Evolutionary conservation across 805 yeast species (phyloP).

Genomic region (Cyberlindnera xylosilytica): DNA sequence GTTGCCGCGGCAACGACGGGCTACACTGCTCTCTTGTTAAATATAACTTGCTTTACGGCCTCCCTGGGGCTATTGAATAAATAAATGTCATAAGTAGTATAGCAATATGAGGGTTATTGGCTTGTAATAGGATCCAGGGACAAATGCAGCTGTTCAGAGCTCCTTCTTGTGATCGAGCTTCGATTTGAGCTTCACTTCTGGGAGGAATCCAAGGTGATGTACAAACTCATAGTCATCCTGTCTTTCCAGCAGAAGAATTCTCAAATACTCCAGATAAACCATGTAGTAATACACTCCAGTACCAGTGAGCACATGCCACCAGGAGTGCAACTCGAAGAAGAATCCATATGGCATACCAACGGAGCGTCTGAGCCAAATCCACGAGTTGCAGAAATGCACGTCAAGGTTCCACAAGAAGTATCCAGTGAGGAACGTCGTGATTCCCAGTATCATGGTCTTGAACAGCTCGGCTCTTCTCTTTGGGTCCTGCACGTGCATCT

Average conservation of each 20-base stretch:
- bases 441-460: constrained; percentile 56
- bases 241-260: constrained; percentile 60
- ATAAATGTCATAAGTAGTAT: no score
- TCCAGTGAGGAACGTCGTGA: constrained; percentile 64
- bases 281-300: constrained; percentile 84
- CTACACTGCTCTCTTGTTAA: no score
- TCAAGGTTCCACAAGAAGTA: constrained; percentile 88
- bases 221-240: constrained; percentile 53
- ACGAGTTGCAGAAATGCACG: constrained; percentile 66
- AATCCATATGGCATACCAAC: constrained; percentile 85
- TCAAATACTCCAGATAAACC: constrained; percentile 71
- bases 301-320: constrained; percentile 95
- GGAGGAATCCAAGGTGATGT: constrained; percentile 58
- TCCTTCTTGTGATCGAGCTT: background rate
- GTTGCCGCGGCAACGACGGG: no score
- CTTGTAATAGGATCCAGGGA: no score
- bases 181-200: constrained; percentile 38
- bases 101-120: no score
- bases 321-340: constrained; percentile 87
- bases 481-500: constrained; percentile 48
- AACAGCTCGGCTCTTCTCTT: constrained; percentile 47
- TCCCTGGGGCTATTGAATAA: no score
- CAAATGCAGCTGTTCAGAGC: no score
- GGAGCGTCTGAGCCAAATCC: constrained; percentile 55
- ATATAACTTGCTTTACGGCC: no score